Evolutionary conservation across 108 stramenopile species (phyloP).

Genomic region (Cyclostephanos invisitatus): DNA sequence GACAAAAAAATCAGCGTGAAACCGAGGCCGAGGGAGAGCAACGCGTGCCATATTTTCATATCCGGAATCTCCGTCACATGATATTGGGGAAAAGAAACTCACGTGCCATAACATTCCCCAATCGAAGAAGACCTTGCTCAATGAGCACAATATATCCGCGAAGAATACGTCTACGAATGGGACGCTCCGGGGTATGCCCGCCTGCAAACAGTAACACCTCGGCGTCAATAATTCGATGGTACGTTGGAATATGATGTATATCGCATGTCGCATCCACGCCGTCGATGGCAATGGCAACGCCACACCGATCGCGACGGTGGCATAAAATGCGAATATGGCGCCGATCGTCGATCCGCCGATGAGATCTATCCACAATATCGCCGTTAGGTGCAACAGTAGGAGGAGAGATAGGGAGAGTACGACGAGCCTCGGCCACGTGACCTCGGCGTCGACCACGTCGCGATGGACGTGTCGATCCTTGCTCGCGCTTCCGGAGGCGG

Average conservation of each 20-base stretch:
- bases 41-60: too few species aligned
- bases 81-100: not conserved
- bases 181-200: slow-evolving; percentile 55
- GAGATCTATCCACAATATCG: slow-evolving; percentile 67
- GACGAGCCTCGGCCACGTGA: slow-evolving; percentile 65
- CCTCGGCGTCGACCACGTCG: slow-evolving; percentile 30
- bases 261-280: slow-evolving; percentile 65
- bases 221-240: slow-evolving; percentile 74
- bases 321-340: slow-evolving; percentile 76
- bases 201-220: slow-evolving; percentile 60
- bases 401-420: slow-evolving; percentile 59
- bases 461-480: slow-evolving; percentile 10
- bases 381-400: slow-evolving; percentile 59
- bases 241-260: slow-evolving; percentile 58
- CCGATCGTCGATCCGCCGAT: slow-evolving; percentile 67
- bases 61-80: too few species aligned
- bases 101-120: slow-evolving; percentile 83
- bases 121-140: slow-evolving; percentile 88
- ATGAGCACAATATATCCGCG: slow-evolving; percentile 85
- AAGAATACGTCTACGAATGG: slow-evolving; percentile 88
- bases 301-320: slow-evolving; percentile 56
- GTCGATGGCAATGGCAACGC: slow-evolving; percentile 61
- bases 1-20: not conserved
- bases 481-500: slow-evolving; percentile 9
- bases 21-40: not conserved